These are phyloP conservation scores for Saccharomyces pastorianus DNA, from an alignment of 1,139 yeast species.

Conservation along the genomic window DNA sequence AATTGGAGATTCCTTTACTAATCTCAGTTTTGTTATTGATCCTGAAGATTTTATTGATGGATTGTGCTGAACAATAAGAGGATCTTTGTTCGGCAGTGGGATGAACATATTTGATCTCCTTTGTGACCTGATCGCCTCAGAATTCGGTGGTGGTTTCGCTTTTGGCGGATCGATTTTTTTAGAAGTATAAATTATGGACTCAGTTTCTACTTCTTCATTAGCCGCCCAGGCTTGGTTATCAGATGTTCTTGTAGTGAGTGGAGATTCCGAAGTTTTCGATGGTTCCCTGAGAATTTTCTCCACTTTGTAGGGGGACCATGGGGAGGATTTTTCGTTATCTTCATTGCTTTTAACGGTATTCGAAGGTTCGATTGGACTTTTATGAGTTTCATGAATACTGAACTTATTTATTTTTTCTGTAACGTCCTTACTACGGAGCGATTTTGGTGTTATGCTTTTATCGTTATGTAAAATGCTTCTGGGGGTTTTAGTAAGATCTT, in stretches of 20 bases:
- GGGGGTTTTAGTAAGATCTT: conserved; percentile 7
- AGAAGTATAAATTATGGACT: not conserved
- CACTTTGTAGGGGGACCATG: conserved; percentile 26
- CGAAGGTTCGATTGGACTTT: not conserved
- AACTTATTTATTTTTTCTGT: not conserved
- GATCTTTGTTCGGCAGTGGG: conserved; percentile 31
- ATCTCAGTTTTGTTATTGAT: conserved; percentile 2
- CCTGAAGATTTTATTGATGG: conserved; percentile 5
- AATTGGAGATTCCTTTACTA: not conserved
- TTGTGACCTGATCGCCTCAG: conserved; percentile 11
- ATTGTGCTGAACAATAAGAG: conserved; percentile 22
- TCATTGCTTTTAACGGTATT: not conserved
- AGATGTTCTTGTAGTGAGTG: not conserved
- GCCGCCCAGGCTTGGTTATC: conserved; percentile 1
- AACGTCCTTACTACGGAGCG: conserved; percentile 7
- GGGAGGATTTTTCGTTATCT: conserved; percentile 8
- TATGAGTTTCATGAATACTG: not conserved
- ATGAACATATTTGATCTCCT: conserved; percentile 30
- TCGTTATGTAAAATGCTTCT: conserved; percentile 1
- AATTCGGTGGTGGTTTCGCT: not conserved
- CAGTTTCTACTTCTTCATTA: not conserved
- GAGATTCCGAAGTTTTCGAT: not conserved
- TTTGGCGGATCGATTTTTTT: not conserved
- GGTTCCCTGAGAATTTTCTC: conserved; percentile 14
- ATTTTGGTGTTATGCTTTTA: conserved; percentile 12